A percentile compares a stretch with the other conserved stretches of the same genome.
Conservation (phyloP, 2,329 filamentous ascomycete species). For the Botryosphaeria dothidea region DNA sequence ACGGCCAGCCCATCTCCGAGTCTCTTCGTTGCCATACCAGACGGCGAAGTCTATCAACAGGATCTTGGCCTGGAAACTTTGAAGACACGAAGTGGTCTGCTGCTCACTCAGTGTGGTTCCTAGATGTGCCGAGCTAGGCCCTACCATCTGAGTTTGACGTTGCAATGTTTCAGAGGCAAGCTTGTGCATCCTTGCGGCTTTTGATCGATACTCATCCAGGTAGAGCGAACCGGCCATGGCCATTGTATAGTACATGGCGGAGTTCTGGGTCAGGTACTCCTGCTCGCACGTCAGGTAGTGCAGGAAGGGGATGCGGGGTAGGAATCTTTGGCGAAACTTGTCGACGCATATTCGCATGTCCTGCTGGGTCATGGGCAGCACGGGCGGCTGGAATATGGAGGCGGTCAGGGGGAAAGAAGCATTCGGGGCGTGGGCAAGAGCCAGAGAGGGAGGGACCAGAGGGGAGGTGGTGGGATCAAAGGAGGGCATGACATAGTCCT, state of each 20-base stretch:
- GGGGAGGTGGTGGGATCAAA: constrained; percentile 6
- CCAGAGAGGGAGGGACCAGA: constrained; percentile 5
- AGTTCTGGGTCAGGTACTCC: constrained; percentile 4
- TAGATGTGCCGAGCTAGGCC: background rate
- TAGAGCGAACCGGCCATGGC: constrained; percentile 14
- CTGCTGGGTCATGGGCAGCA: background rate
- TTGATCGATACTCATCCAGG: constrained; percentile 11
- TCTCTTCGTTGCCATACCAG: constrained; percentile 12
- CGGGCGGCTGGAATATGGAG: background rate
- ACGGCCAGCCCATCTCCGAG: background rate
- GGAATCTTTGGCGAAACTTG: background rate
- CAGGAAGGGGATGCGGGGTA: constrained; percentile 14
- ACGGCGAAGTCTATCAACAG: constrained; percentile 16
- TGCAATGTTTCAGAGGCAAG: background rate
- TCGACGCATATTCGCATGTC: constrained; percentile 14
- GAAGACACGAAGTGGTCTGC: background rate
- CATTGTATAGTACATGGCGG: constrained; percentile 14
- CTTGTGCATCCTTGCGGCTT: constrained; percentile 14
- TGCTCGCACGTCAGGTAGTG: constrained; percentile 14
- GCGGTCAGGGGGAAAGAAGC: background rate
- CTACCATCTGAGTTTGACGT: background rate
- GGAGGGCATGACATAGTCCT: constrained; percentile 13
- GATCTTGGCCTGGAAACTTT: constrained; percentile 1
- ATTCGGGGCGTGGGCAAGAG: constrained; percentile 16
- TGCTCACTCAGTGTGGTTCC: background rate